Percentiles rank a stretch among this genome's conserved stretches.
Conservation (phyloP, 2,329 filamentous ascomycete genomes). For the Epichloe glyceriae region DNA sequence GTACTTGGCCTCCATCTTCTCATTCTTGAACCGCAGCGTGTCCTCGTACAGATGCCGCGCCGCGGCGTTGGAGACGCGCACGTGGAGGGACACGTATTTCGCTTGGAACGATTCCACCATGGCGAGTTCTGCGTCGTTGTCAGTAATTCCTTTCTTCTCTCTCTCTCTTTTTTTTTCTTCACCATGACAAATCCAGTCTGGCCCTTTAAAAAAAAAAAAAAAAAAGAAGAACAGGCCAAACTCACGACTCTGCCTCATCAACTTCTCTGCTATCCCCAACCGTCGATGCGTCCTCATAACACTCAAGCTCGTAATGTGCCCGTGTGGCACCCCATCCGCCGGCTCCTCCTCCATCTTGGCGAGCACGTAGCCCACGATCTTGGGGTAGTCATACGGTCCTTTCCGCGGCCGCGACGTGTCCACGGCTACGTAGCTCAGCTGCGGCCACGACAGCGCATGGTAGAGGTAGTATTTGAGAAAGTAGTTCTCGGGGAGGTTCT, state of each 20-base stretch:
- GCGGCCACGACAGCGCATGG: constrained; percentile 95
- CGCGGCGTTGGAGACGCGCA: constrained; percentile 84
- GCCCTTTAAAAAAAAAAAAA: neutral
- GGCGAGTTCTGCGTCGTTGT: constrained; percentile 53
- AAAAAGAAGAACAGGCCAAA: constrained; percentile 13
- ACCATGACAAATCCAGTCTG: no score
- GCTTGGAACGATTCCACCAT: constrained; percentile 94
- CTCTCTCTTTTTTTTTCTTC: no score
- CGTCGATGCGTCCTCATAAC: constrained; percentile 94
- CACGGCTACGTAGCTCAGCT: constrained; percentile 91
- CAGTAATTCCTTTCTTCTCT: no score
- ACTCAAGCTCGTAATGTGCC: constrained; percentile 87
- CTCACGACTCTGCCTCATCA: constrained; percentile 93
- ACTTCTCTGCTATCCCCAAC: constrained; percentile 85
- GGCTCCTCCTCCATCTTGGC: constrained; percentile 99
- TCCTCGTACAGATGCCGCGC: constrained; percentile 87
- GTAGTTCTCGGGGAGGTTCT: constrained; percentile 98
- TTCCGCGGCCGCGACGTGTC: constrained; percentile 71
- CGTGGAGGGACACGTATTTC: constrained; percentile 88
- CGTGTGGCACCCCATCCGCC: constrained; percentile 76
- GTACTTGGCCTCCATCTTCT: constrained; percentile 79
- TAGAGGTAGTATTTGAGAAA: constrained; percentile 99
- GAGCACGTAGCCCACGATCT: constrained; percentile 97
- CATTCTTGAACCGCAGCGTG: constrained; percentile 77
- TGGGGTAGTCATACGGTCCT: constrained; percentile 77